Evolutionary conservation across 1,139 yeast genomes (phyloP), one percentile per base, ranked within the genome.

Genomic region (Nematodospora anomalae): DNA sequence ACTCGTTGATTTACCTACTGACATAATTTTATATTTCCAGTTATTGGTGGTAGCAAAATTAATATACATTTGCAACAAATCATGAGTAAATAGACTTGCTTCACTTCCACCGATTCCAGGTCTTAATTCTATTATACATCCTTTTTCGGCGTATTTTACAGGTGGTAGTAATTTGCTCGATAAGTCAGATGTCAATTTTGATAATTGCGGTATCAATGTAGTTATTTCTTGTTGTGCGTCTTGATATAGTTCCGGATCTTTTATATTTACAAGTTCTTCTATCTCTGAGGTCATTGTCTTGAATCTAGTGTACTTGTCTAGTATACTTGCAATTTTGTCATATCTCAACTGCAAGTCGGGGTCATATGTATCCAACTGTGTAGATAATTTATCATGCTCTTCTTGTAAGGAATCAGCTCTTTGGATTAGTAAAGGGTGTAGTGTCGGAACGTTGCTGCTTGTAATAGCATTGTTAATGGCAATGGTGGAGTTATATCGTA

Each of bases 51-150:
- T 72, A 28, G 94, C 86, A 55, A 78, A 89, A 45, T 77, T 81
- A 21, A 74, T 66, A 58, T 92, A 92, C 97, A 94, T 88, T 40
- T 74, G 71, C 45, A 89, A 60, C 43, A 92, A 63, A 55, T 94
- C 95, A 32, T 74, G 75, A 0, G 97, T 79, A 58, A 92, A 92
- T 6, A 92, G 72, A 56, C 83, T 80, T 0, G 98, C 97, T 53
- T 92, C 99, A 5, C 81, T 76, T 2, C 99, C 99, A 10, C 99
- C 98, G 1, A 92, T 90, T 2, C 99, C 98, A 0, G 98, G 97
- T 39, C 97, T 71, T 18, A 92, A 60, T 58, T 92, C 99, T 13
- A 92, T 51, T 10, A 92, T 69, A 34, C 96, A 83, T 1, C 95
- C 80, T 42, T 77, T 79, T 37, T 86, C 95, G 3, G 83, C 75